A percentile compares a stretch with the other conserved stretches of the same genome.
Evolutionary conservation across 345 rosid species (phyloP).

Genomic region (Arabis hirsuta): DNA sequence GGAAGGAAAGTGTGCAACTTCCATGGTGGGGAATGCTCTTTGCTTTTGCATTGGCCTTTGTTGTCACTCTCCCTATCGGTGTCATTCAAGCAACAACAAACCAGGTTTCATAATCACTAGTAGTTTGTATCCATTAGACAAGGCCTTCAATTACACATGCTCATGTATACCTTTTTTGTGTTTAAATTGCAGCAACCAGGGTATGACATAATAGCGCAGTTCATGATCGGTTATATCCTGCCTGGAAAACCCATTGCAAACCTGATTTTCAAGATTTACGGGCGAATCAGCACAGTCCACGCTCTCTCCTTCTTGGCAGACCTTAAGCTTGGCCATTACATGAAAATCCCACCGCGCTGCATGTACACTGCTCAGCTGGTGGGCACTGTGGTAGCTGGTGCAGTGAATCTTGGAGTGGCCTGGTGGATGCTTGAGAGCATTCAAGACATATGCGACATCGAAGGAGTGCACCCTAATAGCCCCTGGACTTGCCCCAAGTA

Average conservation of each 20-base stretch:
- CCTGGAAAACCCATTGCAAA: conserved; percentile 98
- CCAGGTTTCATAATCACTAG: conserved; percentile 56
- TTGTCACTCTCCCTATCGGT: conserved; percentile 96
- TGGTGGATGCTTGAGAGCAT: conserved; percentile 99
- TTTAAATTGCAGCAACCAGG: conserved; percentile 88
- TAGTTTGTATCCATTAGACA: not conserved
- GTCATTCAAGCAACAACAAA: conserved; percentile 99
- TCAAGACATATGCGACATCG: conserved; percentile 83
- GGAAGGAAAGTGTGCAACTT: conserved; percentile 79
- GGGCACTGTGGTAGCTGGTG: conserved; percentile 81
- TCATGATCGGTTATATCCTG: conserved; percentile 84
- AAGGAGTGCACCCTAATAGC: conserved; percentile 73
- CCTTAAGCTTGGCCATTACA: conserved; percentile 98
- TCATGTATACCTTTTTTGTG: not conserved
- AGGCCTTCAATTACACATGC: conserved; percentile 10
- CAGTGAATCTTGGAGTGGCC: conserved; percentile 88
- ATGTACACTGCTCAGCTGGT: conserved; percentile 97
- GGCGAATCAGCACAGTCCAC: conserved; percentile 91
- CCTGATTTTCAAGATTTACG: conserved; percentile 93
- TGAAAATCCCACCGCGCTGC: conserved; percentile 98
- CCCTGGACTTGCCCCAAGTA: conserved; percentile 99
- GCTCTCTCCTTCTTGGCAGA: conserved; percentile 97
- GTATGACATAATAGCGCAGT: conserved; percentile 97
- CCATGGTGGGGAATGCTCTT: conserved; percentile 98
- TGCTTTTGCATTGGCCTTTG: conserved; percentile 82